These are phyloP conservation scores for Erodium chrysanthum DNA, from an alignment of 441 rosid species.

Conservation along the genomic window DNA sequence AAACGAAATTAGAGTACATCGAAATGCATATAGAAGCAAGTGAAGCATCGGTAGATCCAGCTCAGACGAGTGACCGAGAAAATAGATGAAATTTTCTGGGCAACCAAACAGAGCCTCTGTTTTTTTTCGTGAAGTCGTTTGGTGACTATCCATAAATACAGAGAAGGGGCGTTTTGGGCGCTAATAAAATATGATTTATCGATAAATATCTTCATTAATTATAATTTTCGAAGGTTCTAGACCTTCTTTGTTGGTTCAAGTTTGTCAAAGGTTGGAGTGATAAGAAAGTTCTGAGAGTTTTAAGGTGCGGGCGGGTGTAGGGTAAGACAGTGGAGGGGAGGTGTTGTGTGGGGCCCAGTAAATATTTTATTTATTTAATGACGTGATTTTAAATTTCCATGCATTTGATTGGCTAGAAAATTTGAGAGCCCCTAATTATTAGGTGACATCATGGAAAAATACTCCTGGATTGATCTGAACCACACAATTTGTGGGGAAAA, in stretches of 20 bases:
- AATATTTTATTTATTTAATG: no score
- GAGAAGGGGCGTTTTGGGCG: neutral
- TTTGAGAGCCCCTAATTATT: neutral
- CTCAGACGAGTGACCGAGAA: neutral
- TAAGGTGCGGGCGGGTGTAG: slow-evolving; percentile 7
- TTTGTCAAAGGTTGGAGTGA: no score
- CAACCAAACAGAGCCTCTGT: neutral
- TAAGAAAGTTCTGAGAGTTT: slow-evolving; percentile 45
- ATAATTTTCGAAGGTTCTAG: slow-evolving; percentile 33
- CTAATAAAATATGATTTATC: neutral
- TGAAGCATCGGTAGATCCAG: neutral
- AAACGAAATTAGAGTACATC: neutral
- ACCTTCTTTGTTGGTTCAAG: slow-evolving; percentile 8
- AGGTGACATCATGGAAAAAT: neutral
- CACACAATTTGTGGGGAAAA: neutral
- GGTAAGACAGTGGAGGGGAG: slow-evolving; percentile 8
- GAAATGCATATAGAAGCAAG: neutral
- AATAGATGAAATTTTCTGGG: slow-evolving; percentile 3
- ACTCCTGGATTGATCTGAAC: neutral
- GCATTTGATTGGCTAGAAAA: neutral
- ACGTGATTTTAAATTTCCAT: no score
- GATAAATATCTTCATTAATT: slow-evolving; percentile 1
- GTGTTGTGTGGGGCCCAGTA: neutral
- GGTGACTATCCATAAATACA: neutral
- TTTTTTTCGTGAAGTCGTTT: slow-evolving; percentile 15